phyloP scores from a whole-genome alignment of 495 filamentous ascomycete genomes.

The Penicillium soppii region DNA sequence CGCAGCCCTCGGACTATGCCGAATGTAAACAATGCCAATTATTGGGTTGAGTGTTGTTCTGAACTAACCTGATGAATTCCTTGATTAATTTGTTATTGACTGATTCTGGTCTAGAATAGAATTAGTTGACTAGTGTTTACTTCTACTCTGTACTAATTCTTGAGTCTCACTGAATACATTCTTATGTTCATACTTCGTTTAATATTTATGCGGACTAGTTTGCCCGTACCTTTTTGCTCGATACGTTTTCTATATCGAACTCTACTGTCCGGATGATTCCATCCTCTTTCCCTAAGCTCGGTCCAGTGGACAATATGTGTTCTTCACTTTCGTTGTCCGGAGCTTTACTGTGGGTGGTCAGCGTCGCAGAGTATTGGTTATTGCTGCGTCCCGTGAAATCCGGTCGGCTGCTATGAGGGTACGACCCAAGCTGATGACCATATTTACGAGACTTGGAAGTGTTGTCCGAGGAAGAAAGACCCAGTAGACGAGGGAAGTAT shows the following conservation, averaged over 20 bases:
- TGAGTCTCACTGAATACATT: background rate
- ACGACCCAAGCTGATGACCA: constrained; percentile 24
- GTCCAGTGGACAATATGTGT: constrained; percentile 18
- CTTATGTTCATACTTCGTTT: background rate
- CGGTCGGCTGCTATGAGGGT: constrained; percentile 20
- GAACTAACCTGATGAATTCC: no score
- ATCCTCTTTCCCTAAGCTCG: constrained; percentile 8
- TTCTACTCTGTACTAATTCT: no score
- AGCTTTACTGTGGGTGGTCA: constrained; percentile 10
- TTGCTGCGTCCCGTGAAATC: constrained; percentile 17
- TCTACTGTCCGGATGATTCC: constrained; percentile 34
- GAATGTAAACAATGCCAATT: no score
- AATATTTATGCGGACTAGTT: background rate
- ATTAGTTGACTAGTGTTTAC: no score
- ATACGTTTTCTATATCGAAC: constrained; percentile 30
- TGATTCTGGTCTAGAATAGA: no score
- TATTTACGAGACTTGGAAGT: constrained; percentile 22
- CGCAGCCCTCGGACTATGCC: no score
- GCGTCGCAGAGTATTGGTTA: constrained; percentile 19
- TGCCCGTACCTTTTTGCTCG: background rate
- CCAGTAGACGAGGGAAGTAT: constrained; percentile 35
- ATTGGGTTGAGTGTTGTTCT: no score
- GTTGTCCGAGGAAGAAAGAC: constrained; percentile 21
- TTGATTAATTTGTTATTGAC: no score
- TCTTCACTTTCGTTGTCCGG: constrained; percentile 29